Evolutionary conservation across 2,329 filamentous ascomycete species (phyloP).

Genomic region (Gliomastix tumulicola): DNA sequence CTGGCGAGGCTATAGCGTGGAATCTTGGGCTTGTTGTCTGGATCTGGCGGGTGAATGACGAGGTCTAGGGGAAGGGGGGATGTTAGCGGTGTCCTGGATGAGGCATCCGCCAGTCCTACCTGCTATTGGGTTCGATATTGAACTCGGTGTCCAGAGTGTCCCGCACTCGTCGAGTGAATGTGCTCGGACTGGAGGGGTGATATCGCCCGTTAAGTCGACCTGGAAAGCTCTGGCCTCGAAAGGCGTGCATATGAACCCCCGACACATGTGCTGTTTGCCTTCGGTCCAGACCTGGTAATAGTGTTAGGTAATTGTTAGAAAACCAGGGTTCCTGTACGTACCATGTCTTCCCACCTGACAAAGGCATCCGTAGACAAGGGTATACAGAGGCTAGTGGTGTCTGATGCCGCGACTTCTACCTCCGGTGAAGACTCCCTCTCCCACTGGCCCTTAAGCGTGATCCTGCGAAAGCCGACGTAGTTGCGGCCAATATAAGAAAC

Average conservation of each 20-base stretch:
- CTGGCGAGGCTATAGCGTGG: conserved; percentile 47
- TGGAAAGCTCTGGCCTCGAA: conserved; percentile 43
- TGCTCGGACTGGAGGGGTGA: conserved; percentile 11
- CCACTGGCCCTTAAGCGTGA: conserved; percentile 33
- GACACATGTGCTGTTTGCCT: no score
- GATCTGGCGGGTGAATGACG: conserved; percentile 28
- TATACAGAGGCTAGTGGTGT: conserved; percentile 41
- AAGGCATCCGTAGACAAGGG: conserved; percentile 45
- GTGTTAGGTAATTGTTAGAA: conserved; percentile 5
- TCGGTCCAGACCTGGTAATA: conserved; percentile 32
- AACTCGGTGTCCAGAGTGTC: conserved; percentile 32
- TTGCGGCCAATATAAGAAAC: conserved; percentile 43
- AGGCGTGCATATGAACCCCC: conserved; percentile 44
- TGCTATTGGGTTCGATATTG: conserved; percentile 36
- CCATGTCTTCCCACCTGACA: conserved; percentile 46
- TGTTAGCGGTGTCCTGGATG: not conserved
- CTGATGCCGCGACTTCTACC: conserved; percentile 29
- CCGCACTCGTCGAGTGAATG: conserved; percentile 37
- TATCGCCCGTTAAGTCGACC: conserved; percentile 27
- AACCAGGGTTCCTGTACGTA: conserved; percentile 15
- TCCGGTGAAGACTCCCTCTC: conserved; percentile 22
- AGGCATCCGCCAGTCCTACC: conserved; percentile 17
- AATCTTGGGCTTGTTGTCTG: conserved; percentile 13
- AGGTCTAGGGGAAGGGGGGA: conserved; percentile 26
- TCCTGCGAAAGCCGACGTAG: conserved; percentile 46